Evolutionary conservation across 768 basidiomycete species (phyloP), one percentile per base, ranked within the genome.

Genomic region (Auricularia heimuer): DNA sequence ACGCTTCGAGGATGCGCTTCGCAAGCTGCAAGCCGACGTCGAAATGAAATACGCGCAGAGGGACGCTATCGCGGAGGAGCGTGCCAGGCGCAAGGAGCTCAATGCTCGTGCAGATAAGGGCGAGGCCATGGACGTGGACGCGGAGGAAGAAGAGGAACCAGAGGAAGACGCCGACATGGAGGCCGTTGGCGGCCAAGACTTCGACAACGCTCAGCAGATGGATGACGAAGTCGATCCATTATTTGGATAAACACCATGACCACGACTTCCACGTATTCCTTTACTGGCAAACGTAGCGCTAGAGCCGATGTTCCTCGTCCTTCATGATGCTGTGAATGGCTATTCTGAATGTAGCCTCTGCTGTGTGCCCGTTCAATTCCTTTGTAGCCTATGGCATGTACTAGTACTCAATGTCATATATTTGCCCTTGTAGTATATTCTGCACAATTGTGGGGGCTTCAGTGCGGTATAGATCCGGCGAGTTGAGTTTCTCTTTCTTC

Each of bases 1-100:
- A 83, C 94, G 94, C 42, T 95, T 96, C 75, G 92, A 95, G 73
- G 94, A 96, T 72, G 89, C 90, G 18, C 75, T 95, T 70, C 91
- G 87, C 79, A 97, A 96, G 75, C 80, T 97, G 61, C 83, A 86
- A 11, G 83, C 85, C 42, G 94, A 97, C 72, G 78, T 95, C 36
- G 94, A 95, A 68, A 86, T 87, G 83, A 95, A 94, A 73, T 77
- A 82, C 10, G 82, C 82, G 0, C 92, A 93, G 72, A 81, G 88
- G 64, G 91, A 93, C 68, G 89, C 89, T 69, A 76, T 93, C 73
- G 86, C 85, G 70, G 90, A 92, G 75, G 81, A 85, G 70, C 86
- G 86, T 69, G 81, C 88, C 14, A 37, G 58, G 10, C 63, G 60
- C 12, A 64, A 62, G 54, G 74, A 86, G 72, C 81, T 81, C 73